Evolutionary conservation across 768 basidiomycete genomes (phyloP), one percentile per base, ranked within the genome.

Genomic region (Flagelloscypha sp.): DNA sequence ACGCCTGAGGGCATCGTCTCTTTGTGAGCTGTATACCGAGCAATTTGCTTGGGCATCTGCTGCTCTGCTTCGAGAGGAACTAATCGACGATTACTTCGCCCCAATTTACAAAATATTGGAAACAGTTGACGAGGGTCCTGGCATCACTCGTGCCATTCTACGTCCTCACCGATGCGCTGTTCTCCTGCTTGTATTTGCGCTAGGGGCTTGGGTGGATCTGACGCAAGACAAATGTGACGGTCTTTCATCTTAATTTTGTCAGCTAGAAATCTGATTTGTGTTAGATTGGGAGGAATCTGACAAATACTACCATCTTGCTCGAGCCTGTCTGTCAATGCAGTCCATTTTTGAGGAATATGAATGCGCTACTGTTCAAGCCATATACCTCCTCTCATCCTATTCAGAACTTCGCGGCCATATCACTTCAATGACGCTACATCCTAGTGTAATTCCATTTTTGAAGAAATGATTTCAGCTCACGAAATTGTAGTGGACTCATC

Each of bases 31-130:
- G n/a, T n/a, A n/a, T n/a, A n/a, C n/a, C n/a, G n/a, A n/a, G n/a
- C n/a, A n/a, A n/a, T n/a, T n/a, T 3, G 54, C 77, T 7, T 84
- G 77, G 74, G 56, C 70, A 24, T 79, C 76, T 48, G 68, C 72
- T 24, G 77, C 78, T 1, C 66, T 85, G 40, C 65, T 59, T 42
- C 70, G 82, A 7, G 77, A 79, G 39, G 79, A 86, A 45, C 65
- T 86, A 25, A 67, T 84, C 16, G 69, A 84, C 36, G 82, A 83
- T 21, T 66, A 76, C 21, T 53, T 85, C 24, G 62, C 66, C 1
- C 76, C 78, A 0, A 65, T 79, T 12, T 85, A 85, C 53, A 71
- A 72, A 39, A 56, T 36, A 44, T 51, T 18, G 50, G 53, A 31
- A 9, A n/a, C n/a, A n/a, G 30, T 44, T 7, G 15, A 22, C 16